Conservation (phyloP, 345 rosid species). For the Murraya koenigii region DNA sequence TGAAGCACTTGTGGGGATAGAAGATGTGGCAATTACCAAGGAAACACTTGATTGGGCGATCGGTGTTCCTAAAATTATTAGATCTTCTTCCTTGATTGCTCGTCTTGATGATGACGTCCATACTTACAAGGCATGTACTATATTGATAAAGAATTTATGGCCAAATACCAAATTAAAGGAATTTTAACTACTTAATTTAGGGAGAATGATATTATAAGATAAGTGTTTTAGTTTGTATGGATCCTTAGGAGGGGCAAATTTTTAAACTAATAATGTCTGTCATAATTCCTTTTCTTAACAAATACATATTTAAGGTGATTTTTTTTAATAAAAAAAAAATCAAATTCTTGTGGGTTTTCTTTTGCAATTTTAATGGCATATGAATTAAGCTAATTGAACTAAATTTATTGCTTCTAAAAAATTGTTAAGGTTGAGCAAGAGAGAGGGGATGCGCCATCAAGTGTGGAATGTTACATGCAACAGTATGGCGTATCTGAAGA, state of each 20-base stretch:
- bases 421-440: not conserved
- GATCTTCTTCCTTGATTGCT: not conserved
- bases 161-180: not conserved
- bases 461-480: constrained; percentile 7
- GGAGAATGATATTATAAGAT: too few species aligned
- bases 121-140: not conserved
- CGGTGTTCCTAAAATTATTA: not conserved
- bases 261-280: too few species aligned
- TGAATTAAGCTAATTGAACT: too few species aligned
- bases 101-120: not conserved
- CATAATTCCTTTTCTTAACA: too few species aligned
- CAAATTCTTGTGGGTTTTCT: too few species aligned
- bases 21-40: not conserved
- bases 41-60: not conserved
- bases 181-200: too few species aligned
- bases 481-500: not conserved
- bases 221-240: too few species aligned
- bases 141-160: not conserved
- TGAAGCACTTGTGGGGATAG: not conserved
- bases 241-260: too few species aligned
- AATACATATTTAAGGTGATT: too few species aligned
- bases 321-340: too few species aligned
- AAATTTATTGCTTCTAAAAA: not conserved
- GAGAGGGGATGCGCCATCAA: constrained; percentile 6
- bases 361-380: too few species aligned